Evolutionary conservation across 305 asterid genomes (phyloP).

Genomic region (Striga hermonthica): DNA sequence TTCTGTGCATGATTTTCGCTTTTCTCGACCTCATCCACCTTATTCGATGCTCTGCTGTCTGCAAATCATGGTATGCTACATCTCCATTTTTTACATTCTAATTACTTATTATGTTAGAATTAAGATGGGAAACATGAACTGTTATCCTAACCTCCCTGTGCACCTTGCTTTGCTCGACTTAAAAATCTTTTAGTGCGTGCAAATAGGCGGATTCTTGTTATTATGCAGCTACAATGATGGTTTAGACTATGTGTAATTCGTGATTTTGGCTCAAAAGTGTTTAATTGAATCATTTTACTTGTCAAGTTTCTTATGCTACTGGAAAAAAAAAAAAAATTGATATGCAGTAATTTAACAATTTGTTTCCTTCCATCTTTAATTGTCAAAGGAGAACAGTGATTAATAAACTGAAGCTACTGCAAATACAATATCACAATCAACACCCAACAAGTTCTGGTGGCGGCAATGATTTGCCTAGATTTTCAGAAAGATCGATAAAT

Average conservation of each 20-base stretch:
- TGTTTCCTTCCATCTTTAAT: slow-evolving; percentile 12
- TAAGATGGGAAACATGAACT: background rate
- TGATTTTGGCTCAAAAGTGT: background rate
- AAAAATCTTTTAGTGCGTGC: no score
- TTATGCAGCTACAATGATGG: no score
- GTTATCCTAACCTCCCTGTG: background rate
- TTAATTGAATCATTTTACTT: background rate
- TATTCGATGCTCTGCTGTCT: slow-evolving; percentile 88
- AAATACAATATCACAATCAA: slow-evolving; percentile 52
- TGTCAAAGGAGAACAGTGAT: slow-evolving; percentile 56
- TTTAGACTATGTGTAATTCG: background rate
- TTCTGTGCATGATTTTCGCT: slow-evolving; percentile 58
- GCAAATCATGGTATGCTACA: slow-evolving; percentile 88
- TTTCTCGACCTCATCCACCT: slow-evolving; percentile 66
- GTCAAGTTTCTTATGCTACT: slow-evolving; percentile 22
- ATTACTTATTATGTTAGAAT: background rate
- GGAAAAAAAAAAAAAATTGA: slow-evolving; percentile 1
- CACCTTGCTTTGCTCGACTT: background rate
- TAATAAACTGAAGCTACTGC: slow-evolving; percentile 68
- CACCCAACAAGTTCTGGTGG: slow-evolving; percentile 36
- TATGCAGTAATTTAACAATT: background rate
- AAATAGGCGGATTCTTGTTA: no score
- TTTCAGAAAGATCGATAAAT: slow-evolving; percentile 43
- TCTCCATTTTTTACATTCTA: background rate
- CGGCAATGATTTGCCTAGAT: slow-evolving; percentile 36